Evolutionary conservation across 1,284 basidiomycete genomes (phyloP), one percentile per base, ranked within the genome.

Genomic region (Wolfiporia cocos): DNA sequence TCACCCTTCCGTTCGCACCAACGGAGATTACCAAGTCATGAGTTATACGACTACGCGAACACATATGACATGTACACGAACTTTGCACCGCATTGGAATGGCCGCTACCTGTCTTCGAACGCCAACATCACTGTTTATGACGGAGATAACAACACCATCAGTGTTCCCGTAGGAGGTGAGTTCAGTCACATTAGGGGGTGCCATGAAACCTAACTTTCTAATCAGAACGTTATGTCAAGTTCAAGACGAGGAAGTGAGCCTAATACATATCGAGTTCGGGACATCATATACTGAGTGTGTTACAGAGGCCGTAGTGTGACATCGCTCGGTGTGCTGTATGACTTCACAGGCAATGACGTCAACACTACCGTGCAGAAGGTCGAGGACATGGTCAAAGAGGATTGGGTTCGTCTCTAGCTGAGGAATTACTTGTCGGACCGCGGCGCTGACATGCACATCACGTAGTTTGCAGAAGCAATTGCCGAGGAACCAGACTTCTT

Each of bases 51-150:
- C 48, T 92, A 91, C 57, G 72, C 67, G 3, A 76, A 87, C 54
- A 77, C 89, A 0, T 71, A 79, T 34, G 86, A 91, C 61, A 85
- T 90, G 75, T 84, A 87, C 62, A 69, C 77, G 43, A 85, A 88
- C 60, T 89, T 88, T 56, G 82, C 71, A 4, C 87, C 87, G 2
- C 66, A 74, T 41, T 71, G 84, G 63, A 70, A 74, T 1, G 87
- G 87, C 10, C 76, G 86, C 34, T 92, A 90, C 57, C 67, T 94
- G 33, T 81, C 88, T 0, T 88, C 84, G 3, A 93, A 92, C 56
- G 86, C 78, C 35, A 90, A 92, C 62, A 90, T 93, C 54, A 92
- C 87, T 0, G 56, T 88, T 7, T 51, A 68, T 7, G 71, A 78
- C 52, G 64, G 73, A 34, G 55, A 75, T 22, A 74, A 71, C 20